Conservation (phyloP, 345 rosid genomes). For the Diplotaxis tenuifolia region DNA sequence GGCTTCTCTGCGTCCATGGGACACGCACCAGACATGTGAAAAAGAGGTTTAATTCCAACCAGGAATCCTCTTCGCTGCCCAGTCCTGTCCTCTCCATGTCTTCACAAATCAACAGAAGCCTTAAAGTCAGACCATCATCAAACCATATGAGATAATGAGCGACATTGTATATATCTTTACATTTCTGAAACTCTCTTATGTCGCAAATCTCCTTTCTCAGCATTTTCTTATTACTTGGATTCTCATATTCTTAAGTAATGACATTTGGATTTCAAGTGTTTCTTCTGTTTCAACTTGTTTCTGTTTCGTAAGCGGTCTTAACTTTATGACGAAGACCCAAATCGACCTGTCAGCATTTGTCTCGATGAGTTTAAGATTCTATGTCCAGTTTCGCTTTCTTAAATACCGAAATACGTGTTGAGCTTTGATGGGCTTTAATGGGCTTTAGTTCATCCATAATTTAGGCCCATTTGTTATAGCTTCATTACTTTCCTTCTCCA, state of each 20-base stretch:
- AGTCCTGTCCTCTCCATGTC: not conserved
- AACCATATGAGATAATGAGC: not conserved
- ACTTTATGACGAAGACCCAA: not conserved
- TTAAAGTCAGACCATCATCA: not conserved
- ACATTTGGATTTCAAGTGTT: too few relatives aligned
- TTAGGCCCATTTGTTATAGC: not conserved
- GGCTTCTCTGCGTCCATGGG: constrained; percentile 9
- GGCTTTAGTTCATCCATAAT: not conserved
- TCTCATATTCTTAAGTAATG: not conserved
- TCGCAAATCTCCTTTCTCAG: not conserved
- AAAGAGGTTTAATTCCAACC: not conserved
- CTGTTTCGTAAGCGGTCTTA: not conserved
- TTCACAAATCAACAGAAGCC: not conserved
- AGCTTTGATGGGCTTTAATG: not conserved
- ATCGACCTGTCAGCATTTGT: not conserved
- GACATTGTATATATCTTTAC: not conserved
- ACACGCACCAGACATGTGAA: constrained; percentile 9
- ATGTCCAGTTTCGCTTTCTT: not conserved
- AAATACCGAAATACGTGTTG: not conserved
- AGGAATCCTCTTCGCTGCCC: not conserved
- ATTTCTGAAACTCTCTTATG: not conserved
- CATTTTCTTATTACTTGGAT: not conserved
- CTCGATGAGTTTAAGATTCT: not conserved
- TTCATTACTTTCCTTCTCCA: not conserved
- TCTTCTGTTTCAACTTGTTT: not conserved